Percentiles rank a stretch among this genome's conserved stretches.
Evolutionary conservation across 192 early-diverging fungal genomes (phyloP).

Genomic region (Funneliformis mosseae): DNA sequence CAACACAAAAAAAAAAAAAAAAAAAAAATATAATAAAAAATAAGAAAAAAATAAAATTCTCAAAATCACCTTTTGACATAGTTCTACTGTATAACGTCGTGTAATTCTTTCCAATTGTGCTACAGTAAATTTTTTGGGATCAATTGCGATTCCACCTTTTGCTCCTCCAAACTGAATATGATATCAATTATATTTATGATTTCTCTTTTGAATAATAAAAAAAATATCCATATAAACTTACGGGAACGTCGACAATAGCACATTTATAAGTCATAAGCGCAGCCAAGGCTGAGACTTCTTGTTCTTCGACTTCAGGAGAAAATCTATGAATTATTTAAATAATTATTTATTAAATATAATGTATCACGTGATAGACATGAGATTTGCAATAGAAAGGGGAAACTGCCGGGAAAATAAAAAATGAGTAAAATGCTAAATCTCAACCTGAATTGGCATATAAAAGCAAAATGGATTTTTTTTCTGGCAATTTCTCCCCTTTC

Average conservation of each 20-base stretch:
- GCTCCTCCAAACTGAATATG: conserved; percentile 58
- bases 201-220: neutral
- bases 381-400: no score
- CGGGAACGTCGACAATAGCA: conserved; percentile 81
- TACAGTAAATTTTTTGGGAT: conserved; percentile 75
- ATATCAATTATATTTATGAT: no score
- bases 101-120: conserved; percentile 80
- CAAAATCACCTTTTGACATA: conserved; percentile 69
- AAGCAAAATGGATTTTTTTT: no score
- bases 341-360: neutral
- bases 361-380: neutral
- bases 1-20: neutral
- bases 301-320: conserved; percentile 75
- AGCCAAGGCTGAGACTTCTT: conserved; percentile 82
- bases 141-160: conserved; percentile 82
- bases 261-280: conserved; percentile 88
- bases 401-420: no score
- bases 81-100: conserved; percentile 77
- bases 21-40: neutral
- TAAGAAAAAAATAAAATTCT: neutral
- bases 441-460: no score
- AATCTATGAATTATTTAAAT: conserved; percentile 37
- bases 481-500: no score
- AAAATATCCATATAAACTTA: neutral
- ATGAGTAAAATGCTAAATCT: no score